Percentiles rank a stretch among this genome's conserved stretches.
Conservation (phyloP, 2,329 filamentous ascomycete species). For the Penicillium sp. region DNA sequence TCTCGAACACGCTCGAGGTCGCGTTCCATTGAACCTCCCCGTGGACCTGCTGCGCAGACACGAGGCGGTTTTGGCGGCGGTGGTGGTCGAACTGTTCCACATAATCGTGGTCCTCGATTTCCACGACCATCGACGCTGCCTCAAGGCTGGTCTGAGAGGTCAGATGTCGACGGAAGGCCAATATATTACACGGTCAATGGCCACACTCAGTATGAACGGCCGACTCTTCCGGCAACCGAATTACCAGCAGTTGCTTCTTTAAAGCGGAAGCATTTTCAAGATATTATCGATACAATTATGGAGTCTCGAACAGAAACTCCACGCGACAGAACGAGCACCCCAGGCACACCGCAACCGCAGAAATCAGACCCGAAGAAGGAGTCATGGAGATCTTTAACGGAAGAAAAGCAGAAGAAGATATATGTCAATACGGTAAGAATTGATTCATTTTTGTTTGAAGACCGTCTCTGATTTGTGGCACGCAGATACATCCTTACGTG, state of each 20-base stretch:
- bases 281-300: conserved; percentile 80
- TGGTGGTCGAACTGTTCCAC: conserved; percentile 33
- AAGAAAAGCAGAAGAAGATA: conserved; percentile 89
- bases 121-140: conserved; percentile 63
- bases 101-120: conserved; percentile 52
- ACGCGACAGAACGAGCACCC: conserved; percentile 51
- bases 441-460: neutral
- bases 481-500: conserved; percentile 63
- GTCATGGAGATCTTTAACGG: conserved; percentile 48
- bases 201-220: conserved; percentile 75
- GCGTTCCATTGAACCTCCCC: conserved; percentile 42
- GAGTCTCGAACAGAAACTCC: conserved; percentile 44
- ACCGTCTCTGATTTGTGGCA: conserved; percentile 51
- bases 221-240: conserved; percentile 65
- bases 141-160: conserved; percentile 78
- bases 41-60: conserved; percentile 41
- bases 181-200: conserved; percentile 86
- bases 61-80: conserved; percentile 57
- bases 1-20: conserved; percentile 50
- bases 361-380: conserved; percentile 52
- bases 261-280: conserved; percentile 72
- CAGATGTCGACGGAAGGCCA: conserved; percentile 65
- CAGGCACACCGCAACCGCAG: conserved; percentile 62
- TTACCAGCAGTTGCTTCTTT: conserved; percentile 62
- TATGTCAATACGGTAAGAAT: conserved; percentile 83